These are phyloP conservation scores for Talaromyces piceae DNA, from an alignment of 2,329 filamentous ascomycete genomes.

Conservation along the genomic window DNA sequence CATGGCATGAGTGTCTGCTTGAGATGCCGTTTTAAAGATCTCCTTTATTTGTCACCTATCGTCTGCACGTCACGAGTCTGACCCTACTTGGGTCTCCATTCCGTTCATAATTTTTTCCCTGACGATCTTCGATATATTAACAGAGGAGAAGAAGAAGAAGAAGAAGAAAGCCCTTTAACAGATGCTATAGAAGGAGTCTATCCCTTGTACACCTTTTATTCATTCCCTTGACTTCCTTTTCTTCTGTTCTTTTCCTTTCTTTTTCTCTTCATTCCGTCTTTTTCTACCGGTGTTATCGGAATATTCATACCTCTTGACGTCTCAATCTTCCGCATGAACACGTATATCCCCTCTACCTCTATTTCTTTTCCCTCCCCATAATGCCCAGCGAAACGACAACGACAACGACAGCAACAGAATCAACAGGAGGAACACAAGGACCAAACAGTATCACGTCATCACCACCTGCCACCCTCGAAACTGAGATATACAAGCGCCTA, in stretches of 20 bases:
- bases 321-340: background rate
- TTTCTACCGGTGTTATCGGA: no score
- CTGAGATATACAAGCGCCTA: slow-evolving; percentile 10
- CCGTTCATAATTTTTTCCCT: background rate
- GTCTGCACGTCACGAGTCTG: background rate
- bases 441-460: background rate
- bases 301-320: no score
- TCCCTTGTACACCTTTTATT: no score
- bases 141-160: background rate
- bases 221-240: background rate
- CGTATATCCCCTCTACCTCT: background rate
- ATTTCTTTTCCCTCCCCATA: background rate
- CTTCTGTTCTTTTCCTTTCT: background rate
- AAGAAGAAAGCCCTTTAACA: background rate
- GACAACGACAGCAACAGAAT: background rate
- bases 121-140: background rate
- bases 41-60: background rate
- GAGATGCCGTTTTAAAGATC: background rate
- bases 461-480: slow-evolving; percentile 5
- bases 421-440: no score
- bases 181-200: background rate
- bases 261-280: no score
- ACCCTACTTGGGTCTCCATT: background rate
- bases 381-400: slow-evolving; percentile 9
- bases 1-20: background rate